Conservation (phyloP, 768 basidiomycete genomes). For the Ramaria sp. region DNA sequence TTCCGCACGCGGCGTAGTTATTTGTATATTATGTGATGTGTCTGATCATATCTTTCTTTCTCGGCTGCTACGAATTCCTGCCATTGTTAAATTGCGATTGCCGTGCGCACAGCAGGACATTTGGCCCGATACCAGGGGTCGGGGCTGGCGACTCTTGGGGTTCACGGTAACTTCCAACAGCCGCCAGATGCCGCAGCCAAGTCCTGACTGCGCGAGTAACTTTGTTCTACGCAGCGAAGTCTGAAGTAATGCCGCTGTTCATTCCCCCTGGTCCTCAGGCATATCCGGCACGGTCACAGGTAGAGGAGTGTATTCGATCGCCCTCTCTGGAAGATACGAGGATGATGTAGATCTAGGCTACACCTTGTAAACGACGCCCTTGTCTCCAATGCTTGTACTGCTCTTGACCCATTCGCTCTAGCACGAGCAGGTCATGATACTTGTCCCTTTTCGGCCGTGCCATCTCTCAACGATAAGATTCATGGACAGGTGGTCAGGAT, state of each 20-base stretch:
- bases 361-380: slow-evolving; percentile 42
- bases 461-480: not conserved
- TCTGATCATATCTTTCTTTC: not conserved
- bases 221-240: slow-evolving; percentile 26
- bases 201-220: too few species aligned
- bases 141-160: slow-evolving; percentile 80
- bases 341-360: slow-evolving; percentile 79
- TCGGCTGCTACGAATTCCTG: not conserved
- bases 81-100: not conserved
- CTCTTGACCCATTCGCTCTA: slow-evolving; percentile 33
- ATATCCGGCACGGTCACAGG: slow-evolving; percentile 54
- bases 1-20: not conserved
- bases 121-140: slow-evolving; percentile 71
- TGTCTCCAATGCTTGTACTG: not conserved
- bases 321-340: slow-evolving; percentile 81
- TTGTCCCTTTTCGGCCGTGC: slow-evolving; percentile 5
- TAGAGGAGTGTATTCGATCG: slow-evolving; percentile 71
- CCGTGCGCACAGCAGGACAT: slow-evolving; percentile 51
- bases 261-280: slow-evolving; percentile 81
- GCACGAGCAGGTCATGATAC: slow-evolving; percentile 53
- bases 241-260: slow-evolving; percentile 71
- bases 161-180: slow-evolving; percentile 43
- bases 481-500: slow-evolving; percentile 63
- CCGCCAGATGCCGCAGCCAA: too few species aligned
- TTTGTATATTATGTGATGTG: not conserved